A percentile compares a stretch with the other conserved stretches of the same genome.
These are phyloP conservation scores for Takakia lepidozioides DNA, from an alignment of 225 moss, liverwort and hornwort genomes.

Conservation along the genomic window DNA sequence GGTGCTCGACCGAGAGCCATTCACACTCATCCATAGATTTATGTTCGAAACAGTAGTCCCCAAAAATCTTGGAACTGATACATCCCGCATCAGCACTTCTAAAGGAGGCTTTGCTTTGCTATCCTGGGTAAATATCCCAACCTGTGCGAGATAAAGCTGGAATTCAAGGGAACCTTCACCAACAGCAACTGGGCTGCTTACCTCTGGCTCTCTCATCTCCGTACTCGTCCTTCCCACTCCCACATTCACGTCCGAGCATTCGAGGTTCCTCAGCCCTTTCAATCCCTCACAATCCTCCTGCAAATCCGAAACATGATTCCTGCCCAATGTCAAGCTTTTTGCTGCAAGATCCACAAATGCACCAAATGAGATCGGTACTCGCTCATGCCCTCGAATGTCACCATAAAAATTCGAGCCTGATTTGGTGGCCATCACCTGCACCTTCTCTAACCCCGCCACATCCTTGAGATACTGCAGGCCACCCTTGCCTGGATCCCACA, in stretches of 20 bases:
- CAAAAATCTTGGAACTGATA: constrained; percentile 29
- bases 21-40: constrained; percentile 96
- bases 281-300: too few species aligned
- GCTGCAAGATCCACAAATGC: constrained; percentile 53
- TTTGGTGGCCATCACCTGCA: constrained; percentile 74
- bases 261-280: too few species aligned
- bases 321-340: neutral
- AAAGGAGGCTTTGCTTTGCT: constrained; percentile 19
- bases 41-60: constrained; percentile 40
- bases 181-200: too few species aligned
- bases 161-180: too few species aligned
- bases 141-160: constrained; percentile 71
- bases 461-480: constrained; percentile 55
- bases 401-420: constrained; percentile 74
- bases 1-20: constrained; percentile 80
- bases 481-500: constrained; percentile 57
- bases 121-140: constrained; percentile 29
- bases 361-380: constrained; percentile 53
- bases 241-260: too few species aligned
- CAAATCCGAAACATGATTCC: too few species aligned
- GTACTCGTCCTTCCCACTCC: too few species aligned
- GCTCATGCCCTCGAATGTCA: constrained; percentile 70
- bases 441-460: constrained; percentile 53
- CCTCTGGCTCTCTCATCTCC: too few species aligned
- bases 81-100: constrained; percentile 48